Evolutionary conservation across 2,329 filamentous ascomycete species (phyloP).

Genomic region (Arthrobotrys sphaeroides): DNA sequence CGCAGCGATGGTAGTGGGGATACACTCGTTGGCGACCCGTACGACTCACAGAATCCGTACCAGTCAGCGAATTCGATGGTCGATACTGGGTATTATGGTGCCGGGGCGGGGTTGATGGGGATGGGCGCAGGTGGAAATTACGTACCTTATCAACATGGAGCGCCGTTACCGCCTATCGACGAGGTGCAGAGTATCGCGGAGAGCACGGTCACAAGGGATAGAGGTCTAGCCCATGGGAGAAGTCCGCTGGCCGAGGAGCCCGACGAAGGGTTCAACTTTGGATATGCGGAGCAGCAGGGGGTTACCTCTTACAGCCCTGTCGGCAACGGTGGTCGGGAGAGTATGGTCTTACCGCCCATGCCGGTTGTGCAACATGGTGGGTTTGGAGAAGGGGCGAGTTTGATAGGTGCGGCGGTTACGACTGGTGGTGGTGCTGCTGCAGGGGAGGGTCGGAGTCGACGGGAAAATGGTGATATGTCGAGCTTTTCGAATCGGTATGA

Average conservation of each 20-base stretch:
- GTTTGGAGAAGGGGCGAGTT: constrained; percentile 12
- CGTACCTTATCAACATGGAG: constrained; percentile 41
- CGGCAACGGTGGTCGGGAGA: not conserved
- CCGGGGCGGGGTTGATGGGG: constrained; percentile 18
- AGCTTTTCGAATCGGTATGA: constrained; percentile 47
- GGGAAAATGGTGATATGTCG: constrained; percentile 12
- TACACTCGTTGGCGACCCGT: constrained; percentile 36
- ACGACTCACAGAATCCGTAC: constrained; percentile 8
- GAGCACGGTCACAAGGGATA: constrained; percentile 26
- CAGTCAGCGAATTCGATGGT: constrained; percentile 6
- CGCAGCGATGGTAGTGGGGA: constrained; percentile 32
- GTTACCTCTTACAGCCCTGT: constrained; percentile 37
- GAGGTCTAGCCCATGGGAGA: not conserved
- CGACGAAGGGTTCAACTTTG: constrained; percentile 38
- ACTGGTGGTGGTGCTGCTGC: not conserved
- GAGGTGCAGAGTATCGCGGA: constrained; percentile 53
- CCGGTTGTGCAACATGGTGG: constrained; percentile 16
- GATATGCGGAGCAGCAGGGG: constrained; percentile 16
- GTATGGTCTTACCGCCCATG: constrained; percentile 24
- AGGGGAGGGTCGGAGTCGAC: not conserved
- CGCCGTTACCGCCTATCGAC: constrained; percentile 47
- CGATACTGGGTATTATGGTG: constrained; percentile 47
- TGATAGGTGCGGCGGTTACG: constrained; percentile 37
- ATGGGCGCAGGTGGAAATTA: constrained; percentile 5
- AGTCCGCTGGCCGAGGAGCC: constrained; percentile 1